A percentile compares a stretch with the other conserved stretches of the same genome.
Evolutionary conservation across 768 basidiomycete genomes (phyloP).

Genomic region (Boletellus ananas): DNA sequence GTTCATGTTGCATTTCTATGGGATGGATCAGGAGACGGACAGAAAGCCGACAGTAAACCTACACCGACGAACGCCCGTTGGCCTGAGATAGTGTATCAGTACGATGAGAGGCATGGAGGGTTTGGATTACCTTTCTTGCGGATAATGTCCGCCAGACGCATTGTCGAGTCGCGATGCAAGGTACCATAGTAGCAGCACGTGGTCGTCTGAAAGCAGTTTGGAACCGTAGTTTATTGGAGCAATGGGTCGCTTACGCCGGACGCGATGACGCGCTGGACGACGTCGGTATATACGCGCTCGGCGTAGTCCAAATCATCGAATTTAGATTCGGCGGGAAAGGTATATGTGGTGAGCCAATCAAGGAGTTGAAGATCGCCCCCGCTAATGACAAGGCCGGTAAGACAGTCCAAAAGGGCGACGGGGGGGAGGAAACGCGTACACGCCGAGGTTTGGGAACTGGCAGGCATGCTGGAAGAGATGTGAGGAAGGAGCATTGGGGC

Average conservation of each 20-base stretch:
- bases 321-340: constrained; percentile 83
- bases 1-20: constrained; percentile 34
- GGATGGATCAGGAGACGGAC: constrained; percentile 4
- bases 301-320: constrained; percentile 74
- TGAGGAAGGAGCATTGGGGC: not conserved
- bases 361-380: constrained; percentile 85
- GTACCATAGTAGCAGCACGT: constrained; percentile 92
- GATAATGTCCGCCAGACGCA: constrained; percentile 73
- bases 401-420: not conserved
- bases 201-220: constrained; percentile 57
- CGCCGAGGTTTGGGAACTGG: constrained; percentile 44
- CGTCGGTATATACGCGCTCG: constrained; percentile 57
- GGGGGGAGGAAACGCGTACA: constrained; percentile 19
- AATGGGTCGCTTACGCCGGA: constrained; percentile 57
- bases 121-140: constrained; percentile 49
- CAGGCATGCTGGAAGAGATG: constrained; percentile 26
- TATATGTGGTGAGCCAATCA: constrained; percentile 81
- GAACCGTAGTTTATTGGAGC: constrained; percentile 2
- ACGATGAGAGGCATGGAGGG: not conserved
- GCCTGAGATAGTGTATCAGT: constrained; percentile 38
- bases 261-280: constrained; percentile 68
- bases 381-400: constrained; percentile 34
- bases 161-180: constrained; percentile 76
- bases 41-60: constrained; percentile 27
- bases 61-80: constrained; percentile 87